These are phyloP conservation scores for Beauveria scarabaeidicola DNA, from an alignment of 2,329 filamentous ascomycete genomes.

Conservation along the genomic window DNA sequence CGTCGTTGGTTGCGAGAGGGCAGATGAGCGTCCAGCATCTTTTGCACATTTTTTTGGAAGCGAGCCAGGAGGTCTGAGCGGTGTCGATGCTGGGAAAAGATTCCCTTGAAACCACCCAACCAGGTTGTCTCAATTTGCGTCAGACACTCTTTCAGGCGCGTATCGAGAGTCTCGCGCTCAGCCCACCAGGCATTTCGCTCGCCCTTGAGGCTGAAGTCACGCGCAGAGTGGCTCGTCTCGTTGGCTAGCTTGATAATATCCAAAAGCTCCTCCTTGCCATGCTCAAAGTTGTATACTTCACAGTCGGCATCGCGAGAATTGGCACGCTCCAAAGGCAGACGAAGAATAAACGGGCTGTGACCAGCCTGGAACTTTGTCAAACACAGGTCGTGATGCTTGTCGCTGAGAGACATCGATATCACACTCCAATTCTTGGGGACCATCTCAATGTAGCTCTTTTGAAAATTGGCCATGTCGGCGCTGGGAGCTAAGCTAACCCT, in stretches of 20 bases:
- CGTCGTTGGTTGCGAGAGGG: constrained; percentile 64
- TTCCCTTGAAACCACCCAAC: constrained; percentile 88
- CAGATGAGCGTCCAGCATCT: constrained; percentile 72
- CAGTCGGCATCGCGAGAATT: constrained; percentile 69
- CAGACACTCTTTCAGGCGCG: constrained; percentile 66
- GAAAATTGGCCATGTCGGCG: constrained; percentile 55
- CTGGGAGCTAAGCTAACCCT: constrained; percentile 38
- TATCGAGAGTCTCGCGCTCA: constrained; percentile 72
- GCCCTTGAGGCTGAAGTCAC: constrained; percentile 64
- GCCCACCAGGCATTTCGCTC: constrained; percentile 84
- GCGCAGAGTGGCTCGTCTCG: constrained; percentile 65
- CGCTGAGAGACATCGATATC: constrained; percentile 75
- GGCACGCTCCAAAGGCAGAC: constrained; percentile 75
- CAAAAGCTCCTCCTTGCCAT: constrained; percentile 68
- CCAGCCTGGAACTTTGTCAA: constrained; percentile 76
- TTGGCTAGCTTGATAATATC: constrained; percentile 80
- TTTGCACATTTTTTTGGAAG: constrained; percentile 72
- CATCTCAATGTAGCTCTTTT: constrained; percentile 74
- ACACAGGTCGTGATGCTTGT: constrained; percentile 74
- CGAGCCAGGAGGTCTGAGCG: constrained; percentile 57
- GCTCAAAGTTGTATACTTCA: constrained; percentile 74
- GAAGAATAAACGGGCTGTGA: constrained; percentile 73
- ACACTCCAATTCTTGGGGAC: constrained; percentile 78
- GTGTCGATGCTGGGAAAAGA: constrained; percentile 70
- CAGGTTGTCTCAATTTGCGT: constrained; percentile 84